Evolutionary conservation across 208 protist species (phyloP), one percentile per base, ranked within the genome.

Genomic region (Trypanosoma congolense): DNA sequence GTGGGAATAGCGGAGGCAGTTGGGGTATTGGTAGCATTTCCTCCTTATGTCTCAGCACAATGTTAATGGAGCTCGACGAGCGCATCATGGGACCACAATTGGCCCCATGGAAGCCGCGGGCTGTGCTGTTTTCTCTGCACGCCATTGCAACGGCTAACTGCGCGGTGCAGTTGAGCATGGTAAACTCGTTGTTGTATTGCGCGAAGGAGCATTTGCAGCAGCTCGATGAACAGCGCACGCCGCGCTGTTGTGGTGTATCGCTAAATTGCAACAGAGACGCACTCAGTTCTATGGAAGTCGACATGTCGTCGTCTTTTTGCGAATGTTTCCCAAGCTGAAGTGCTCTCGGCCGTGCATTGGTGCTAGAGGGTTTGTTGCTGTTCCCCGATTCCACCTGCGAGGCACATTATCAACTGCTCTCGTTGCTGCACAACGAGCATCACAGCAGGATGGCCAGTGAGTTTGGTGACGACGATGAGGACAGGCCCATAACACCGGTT

Each of bases 241-340:
- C 77, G 28, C 57, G 66, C 19, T 86, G 18, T 36, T 92, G 40
- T 92, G 84, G 84, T 82, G 64, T 38, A 56, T 92, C 25, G 77
- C 74, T 3, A 67, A 53, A n/a, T 57, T 92, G 22, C 43, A 44
- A 3, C 22, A 67, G 25, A 51, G 42, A 14, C 22, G 6, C 71
- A 74, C 29, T 25, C 40, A n/a, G 24, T 4, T 1, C 61, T 87
- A 55, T 93, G 85, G 85, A 55, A 51, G 1, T 40, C 56, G 21
- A 61, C 69, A 42, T 93, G 82, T 69, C 48, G 33, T 8, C 78
- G 78, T 29, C 71, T 75, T 24, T n/a, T 21, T 67, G 9, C 46
- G 73, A 40, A 43, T 80, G n/a, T 72, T 56, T 14, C 28, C 51
- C 8, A 60, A 56, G 21, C 77, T 89, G 67, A 70, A 70, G 25